Base-by-base conservation (phyloP, 2,329 filamentous ascomycete genomes). In the Blastomyces emzantsi region DNA sequence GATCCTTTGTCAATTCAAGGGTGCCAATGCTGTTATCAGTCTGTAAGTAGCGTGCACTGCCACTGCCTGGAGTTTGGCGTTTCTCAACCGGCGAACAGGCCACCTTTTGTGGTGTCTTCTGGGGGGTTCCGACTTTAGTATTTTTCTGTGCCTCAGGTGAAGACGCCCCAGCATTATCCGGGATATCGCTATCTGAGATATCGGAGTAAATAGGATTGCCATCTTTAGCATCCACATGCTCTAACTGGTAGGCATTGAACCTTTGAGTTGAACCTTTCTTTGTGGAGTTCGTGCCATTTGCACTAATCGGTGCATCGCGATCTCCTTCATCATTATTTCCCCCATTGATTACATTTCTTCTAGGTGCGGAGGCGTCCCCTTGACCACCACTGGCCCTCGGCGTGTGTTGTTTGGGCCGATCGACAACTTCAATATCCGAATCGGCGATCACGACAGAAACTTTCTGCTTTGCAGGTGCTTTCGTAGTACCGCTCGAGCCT, bases 1-100 rank as follows among this genome's bases (percentile, higher is more conserved):
- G 70, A 51, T 69, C 73, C 57, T 57, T 66, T 13, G 72, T 72
- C 19, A 74, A 72, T 4, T 71, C 72, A 30, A 73, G 61, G 2
- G 70, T 72, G 22, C 72, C 43, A 41, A 41, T 36, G 15, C 57
- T 49, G 17, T 43, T 22, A 19, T 13, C 8, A 11, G 28, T 39
- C 30, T n/a, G 52, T n/a, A n/a, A 56, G 36, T 56, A 22, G 15
- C 7, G 4, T 4, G 17, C 19, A 5, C 52, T 56, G n/a, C 30
- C 17, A 39, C 33, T 39, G 2, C 30, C 19, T 22, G 28, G 28
- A 39, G 17, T 56, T 13, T 22, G 52, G 33, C 2, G 33, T 22
- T 2, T 33, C 28, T 56, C 30, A 36, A 56, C 33, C 11, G 7
- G 19, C 8, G 33, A 19, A 22, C 4, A 1, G 30, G 19, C 2